Conservation (phyloP, 441 rosid species). For the Populus trichocarpa region DNA sequence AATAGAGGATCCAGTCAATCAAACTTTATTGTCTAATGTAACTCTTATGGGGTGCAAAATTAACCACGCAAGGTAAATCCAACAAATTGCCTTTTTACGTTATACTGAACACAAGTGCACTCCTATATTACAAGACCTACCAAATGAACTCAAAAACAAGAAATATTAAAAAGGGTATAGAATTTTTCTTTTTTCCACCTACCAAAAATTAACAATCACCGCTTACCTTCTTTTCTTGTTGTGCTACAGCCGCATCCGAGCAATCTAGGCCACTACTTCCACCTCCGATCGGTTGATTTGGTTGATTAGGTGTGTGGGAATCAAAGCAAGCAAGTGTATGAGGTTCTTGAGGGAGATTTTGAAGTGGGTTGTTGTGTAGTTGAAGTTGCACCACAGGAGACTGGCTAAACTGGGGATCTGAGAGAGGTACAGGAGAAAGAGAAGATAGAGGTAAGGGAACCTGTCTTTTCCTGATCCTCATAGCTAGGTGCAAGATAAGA, state of each 20-base stretch:
- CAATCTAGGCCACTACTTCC: slow-evolving; percentile 13
- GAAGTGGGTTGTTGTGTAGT: slow-evolving; percentile 20
- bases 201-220: slow-evolving; percentile 29
- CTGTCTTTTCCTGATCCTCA: slow-evolving; percentile 94
- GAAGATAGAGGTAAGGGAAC: slow-evolving; percentile 68
- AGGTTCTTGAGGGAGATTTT: slow-evolving; percentile 6
- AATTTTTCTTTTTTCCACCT: slow-evolving; percentile 19
- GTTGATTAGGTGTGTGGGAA: slow-evolving; percentile 30
- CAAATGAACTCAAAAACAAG: slow-evolving; percentile 6
- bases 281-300: slow-evolving; percentile 43
- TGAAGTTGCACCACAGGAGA: slow-evolving; percentile 67
- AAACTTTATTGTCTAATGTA: neutral
- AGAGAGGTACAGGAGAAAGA: slow-evolving; percentile 70
- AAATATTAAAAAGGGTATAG: neutral
- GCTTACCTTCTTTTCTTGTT: slow-evolving; percentile 15
- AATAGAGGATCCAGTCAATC: slow-evolving; percentile 4
- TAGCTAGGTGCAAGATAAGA: slow-evolving; percentile 15
- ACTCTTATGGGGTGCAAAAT: slow-evolving; percentile 27
- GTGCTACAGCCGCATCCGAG: neutral
- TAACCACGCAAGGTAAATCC: slow-evolving; percentile 14
- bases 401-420: slow-evolving; percentile 72
- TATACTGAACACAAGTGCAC: slow-evolving; percentile 36
- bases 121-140: neutral
- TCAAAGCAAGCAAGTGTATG: slow-evolving; percentile 26
- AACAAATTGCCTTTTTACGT: slow-evolving; percentile 8